Evolutionary conservation across 129 eudicot genomes (phyloP), one percentile per base, ranked within the genome.

Genomic region (Helichrysum umbraculigerum): DNA sequence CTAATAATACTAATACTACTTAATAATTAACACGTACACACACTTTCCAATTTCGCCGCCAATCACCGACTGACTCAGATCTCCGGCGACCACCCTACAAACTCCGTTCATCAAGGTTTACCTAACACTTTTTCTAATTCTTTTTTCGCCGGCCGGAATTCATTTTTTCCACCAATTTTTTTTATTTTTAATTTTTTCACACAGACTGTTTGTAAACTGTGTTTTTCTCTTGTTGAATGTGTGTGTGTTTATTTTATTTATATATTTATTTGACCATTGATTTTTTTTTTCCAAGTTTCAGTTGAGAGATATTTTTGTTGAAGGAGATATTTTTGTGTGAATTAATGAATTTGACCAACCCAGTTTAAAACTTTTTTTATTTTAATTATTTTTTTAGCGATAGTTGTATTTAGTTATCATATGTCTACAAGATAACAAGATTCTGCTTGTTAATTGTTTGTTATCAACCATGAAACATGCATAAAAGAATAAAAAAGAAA

Each of bases 241-340:
- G 25, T n/a, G 61, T 56, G 17, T n/a, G 3, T 6, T 78, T 17
- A 54, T 3, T 52, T 52, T 33, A 25, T 25, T 25, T 0, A 25
- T 25, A n/a, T 25, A 15, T 70, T 6, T 69, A 8, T 58, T 21
- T 65, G 21, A 32, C 42, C 47, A 30, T 63, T 78, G 14, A 14
- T 21, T 41, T 7, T 0, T n/a, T 66, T 57, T 17, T 73, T 16
- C 28, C 68, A 66, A 66, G 51, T 60, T 72, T 28, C 59, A 10
- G 66, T 73, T 25, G 70, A 62, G 77, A 77, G 87, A 83, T 80
- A 85, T 80, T 76, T 76, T 29, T 54, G 39, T 34, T 61, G 12
- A 59, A 34, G 17, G 37, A 73, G 71, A 56, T 33, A 33, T 42
- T 72, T 50, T 62, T 19, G 73, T 12, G 66, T 50, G 58, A 71